Base-by-base conservation (phyloP, 2,329 filamentous ascomycete genomes). In the Epichloe bromicola region DNA sequence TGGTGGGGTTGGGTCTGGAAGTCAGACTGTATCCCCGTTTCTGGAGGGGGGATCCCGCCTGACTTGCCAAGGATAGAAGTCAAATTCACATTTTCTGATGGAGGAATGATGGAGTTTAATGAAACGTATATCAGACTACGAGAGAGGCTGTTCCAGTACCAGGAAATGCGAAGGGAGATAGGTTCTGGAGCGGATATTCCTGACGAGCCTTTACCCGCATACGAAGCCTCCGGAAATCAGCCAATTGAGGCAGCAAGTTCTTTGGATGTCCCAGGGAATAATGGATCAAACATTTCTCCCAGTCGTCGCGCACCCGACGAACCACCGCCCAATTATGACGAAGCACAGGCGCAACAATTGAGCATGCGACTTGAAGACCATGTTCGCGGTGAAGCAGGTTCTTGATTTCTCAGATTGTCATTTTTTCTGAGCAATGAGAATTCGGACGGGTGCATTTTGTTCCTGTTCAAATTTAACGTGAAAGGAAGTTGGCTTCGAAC, bases 1-100 rank as follows among this genome's bases (percentile, higher is more conserved):
- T 95, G 90, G 74, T 95, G 95, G 66, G 90, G 91, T 19, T 96
- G 95, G 74, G 85, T 86, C 57, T 97, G 90, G 90, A 82, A 82
- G 51, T 85, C 86, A 23, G 71, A 84, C 43, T 81, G 94, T 53
- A 84, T 85, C 59, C 88, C 91, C 2, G 87, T 95, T 23, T 72
- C 84, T 1, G 86, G 86, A 37, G 93, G 93, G 93, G 38, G 87
- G 88, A 47, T 86, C 96, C 87, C 90, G 1, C 70, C 83, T 5
- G 74, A 84, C 20, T 76, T 88, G 55, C 77, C 83, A 17, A 80
- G 83, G 30, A 74, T 95, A 42, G 88, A 93, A 60, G 67, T 95
- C 57, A 89, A 86, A 64, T 76, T 96, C 60, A 89, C 84, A 20
- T 97, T 97, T 73, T 90, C 89, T 63, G 90, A 97, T 55, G 91